phyloP scores from a whole-genome alignment of 345 rosid genomes.

The Chamaenerion angustifolium region DNA sequence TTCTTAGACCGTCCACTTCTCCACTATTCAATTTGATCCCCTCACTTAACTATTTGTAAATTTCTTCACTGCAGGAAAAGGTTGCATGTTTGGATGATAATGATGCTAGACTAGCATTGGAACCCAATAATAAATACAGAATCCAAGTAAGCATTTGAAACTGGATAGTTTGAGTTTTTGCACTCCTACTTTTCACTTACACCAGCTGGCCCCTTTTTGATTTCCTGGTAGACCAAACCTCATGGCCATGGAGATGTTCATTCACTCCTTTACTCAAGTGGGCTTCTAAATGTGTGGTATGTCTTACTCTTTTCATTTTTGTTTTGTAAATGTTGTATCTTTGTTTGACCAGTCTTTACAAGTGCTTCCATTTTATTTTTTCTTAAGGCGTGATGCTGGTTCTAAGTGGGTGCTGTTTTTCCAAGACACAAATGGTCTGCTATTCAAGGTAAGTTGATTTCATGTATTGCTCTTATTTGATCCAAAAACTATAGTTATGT shows the following conservation, averaged over 20 bases:
- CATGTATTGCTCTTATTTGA: background rate
- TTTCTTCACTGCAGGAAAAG: constrained; percentile 54
- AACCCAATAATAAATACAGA: constrained; percentile 60
- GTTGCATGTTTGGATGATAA: constrained; percentile 95
- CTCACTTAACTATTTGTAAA: background rate
- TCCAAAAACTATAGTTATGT: too few species aligned
- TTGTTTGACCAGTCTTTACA: too few species aligned
- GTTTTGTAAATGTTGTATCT: background rate
- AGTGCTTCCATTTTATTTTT: background rate
- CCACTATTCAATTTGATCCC: background rate
- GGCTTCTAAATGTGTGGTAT: constrained; percentile 66
- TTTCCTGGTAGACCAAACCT: constrained; percentile 66
- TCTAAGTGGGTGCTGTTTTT: constrained; percentile 83
- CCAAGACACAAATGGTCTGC: constrained; percentile 97
- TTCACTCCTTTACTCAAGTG: constrained; percentile 79
- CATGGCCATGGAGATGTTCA: constrained; percentile 99
- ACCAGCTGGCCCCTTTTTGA: constrained; percentile 4
- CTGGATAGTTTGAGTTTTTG: background rate
- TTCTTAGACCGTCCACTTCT: background rate
- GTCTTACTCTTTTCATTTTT: background rate
- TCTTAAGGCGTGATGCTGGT: constrained; percentile 61
- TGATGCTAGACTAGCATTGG: constrained; percentile 80
- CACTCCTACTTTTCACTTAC: background rate
- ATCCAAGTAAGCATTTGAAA: constrained; percentile 48
- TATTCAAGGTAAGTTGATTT: constrained; percentile 57